phyloP scores from a whole-genome alignment of 495 filamentous ascomycete species.

The Talaromyces thailandensis region DNA sequence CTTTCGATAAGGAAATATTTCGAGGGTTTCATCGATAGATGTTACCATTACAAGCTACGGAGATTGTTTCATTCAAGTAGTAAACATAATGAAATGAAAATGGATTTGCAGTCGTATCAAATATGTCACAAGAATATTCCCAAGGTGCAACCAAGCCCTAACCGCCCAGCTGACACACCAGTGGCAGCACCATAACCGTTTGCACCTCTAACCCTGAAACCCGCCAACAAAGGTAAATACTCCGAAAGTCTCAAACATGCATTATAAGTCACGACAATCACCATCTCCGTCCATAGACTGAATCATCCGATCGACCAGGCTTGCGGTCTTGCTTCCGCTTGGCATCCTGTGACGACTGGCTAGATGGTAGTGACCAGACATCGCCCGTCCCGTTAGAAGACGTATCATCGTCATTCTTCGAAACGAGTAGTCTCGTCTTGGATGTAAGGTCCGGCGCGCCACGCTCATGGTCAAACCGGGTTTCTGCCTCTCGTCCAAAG shows the following conservation, averaged over 20 bases:
- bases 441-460: conserved; percentile 21
- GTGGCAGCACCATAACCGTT: background rate
- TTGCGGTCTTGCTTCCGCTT: conserved; percentile 17
- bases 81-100: background rate
- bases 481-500: conserved; percentile 70
- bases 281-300: conserved; percentile 39
- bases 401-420: conserved; percentile 18
- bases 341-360: conserved; percentile 17
- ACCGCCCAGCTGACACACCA: background rate
- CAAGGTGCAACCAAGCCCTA: background rate
- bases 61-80: background rate
- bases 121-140: background rate
- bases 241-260: background rate
- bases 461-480: conserved; percentile 26
- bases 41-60: background rate
- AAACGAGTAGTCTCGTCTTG: conserved; percentile 17
- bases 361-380: background rate
- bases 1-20: background rate
- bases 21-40: background rate
- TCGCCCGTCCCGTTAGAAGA: background rate
- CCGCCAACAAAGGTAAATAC: background rate
- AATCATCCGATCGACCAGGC: conserved; percentile 23
- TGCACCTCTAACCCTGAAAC: background rate
- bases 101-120: background rate
- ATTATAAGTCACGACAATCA: background rate